Conservation (phyloP, 2,329 filamentous ascomycete genomes). For the Teratosphaeria viscida region DNA sequence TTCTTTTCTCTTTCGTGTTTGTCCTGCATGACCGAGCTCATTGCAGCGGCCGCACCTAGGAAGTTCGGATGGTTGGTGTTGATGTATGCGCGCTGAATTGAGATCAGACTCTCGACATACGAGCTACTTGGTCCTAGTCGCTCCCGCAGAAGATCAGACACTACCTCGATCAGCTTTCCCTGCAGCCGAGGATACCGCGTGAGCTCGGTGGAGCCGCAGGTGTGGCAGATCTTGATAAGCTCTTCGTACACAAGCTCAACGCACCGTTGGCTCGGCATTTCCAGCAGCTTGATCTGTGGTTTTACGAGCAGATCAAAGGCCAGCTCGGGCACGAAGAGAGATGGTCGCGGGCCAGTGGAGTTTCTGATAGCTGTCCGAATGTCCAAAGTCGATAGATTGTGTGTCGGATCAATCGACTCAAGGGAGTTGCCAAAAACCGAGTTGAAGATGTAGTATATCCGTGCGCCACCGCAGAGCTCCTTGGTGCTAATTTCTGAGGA, state of each 20-base stretch:
- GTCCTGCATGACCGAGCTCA: conserved; percentile 90
- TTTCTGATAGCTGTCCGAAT: conserved; percentile 97
- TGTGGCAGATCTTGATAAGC: conserved; percentile 98
- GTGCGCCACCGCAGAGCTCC: conserved; percentile 85
- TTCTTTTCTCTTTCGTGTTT: conserved; percentile 92
- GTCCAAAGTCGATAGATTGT: conserved; percentile 85
- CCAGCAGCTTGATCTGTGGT: conserved; percentile 93
- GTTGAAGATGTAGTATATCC: conserved; percentile 99
- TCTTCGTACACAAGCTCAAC: conserved; percentile 98
- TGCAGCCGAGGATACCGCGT: conserved; percentile 86
- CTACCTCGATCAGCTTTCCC: conserved; percentile 94
- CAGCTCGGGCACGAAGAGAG: conserved; percentile 92
- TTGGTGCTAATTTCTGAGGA: conserved; percentile 98
- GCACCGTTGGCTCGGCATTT: conserved; percentile 88
- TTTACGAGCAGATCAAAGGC: conserved; percentile 97
- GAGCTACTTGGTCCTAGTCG: conserved; percentile 76
- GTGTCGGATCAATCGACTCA: conserved; percentile 91
- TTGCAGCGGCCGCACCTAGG: conserved; percentile 87
- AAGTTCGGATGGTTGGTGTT: conserved; percentile 99
- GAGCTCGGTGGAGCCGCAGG: conserved; percentile 89
- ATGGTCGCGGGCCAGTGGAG: conserved; percentile 89
- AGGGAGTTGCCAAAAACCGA: conserved; percentile 95
- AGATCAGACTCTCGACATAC: conserved; percentile 93
- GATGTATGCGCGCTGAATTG: conserved; percentile 96
- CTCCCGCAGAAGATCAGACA: conserved; percentile 89